phyloP scores from a whole-genome alignment of 2,329 filamentous ascomycete genomes.

The Trichoderma hamatum region DNA sequence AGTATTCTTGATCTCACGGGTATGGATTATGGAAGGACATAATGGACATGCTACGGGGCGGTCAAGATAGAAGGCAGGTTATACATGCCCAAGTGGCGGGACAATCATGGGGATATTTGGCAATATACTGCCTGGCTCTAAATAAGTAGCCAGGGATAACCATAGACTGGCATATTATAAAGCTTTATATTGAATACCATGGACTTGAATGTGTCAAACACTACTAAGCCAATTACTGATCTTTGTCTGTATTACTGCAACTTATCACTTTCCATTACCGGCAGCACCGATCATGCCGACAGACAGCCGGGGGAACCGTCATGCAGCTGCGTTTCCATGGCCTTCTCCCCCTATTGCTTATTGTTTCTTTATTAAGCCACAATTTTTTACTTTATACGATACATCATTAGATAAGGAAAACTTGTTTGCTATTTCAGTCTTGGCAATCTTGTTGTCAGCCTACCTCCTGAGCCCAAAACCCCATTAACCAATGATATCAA shows the following conservation, averaged over 20 bases:
- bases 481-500: background rate
- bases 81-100: background rate
- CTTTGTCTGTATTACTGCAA: background rate
- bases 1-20: background rate
- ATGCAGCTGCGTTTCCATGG: background rate
- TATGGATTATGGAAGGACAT: background rate
- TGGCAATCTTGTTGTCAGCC: constrained; percentile 3
- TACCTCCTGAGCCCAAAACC: background rate
- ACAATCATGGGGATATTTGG: background rate
- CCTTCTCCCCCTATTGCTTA: background rate
- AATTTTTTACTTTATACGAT: background rate
- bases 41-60: background rate
- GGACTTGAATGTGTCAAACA: background rate
- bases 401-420: background rate
- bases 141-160: background rate
- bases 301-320: background rate
- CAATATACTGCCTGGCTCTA: background rate
- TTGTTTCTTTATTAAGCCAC: background rate
- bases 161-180: background rate
- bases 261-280: background rate
- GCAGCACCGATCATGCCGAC: background rate
- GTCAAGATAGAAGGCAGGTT: background rate
- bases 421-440: background rate
- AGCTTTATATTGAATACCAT: background rate
- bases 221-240: background rate